Percentiles rank a stretch among this genome's conserved stretches.
Conservation (phyloP, 768 basidiomycete species). For the Hericium erinaceus region DNA sequence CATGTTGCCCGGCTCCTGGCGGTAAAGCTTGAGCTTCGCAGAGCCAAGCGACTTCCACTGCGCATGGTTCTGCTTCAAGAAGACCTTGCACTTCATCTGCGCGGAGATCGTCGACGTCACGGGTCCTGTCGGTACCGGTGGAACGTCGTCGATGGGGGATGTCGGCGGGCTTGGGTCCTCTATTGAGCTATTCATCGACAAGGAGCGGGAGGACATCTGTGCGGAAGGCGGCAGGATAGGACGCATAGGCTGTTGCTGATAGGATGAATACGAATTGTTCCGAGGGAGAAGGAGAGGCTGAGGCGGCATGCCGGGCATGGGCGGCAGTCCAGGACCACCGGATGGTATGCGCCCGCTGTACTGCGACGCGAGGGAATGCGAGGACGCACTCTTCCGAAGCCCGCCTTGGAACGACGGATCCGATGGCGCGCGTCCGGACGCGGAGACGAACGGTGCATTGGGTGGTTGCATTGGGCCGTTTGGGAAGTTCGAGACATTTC, state of each 20-base stretch:
- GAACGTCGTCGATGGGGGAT: slow-evolving; percentile 57
- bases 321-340: slow-evolving; percentile 25
- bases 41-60: slow-evolving; percentile 95
- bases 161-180: slow-evolving; percentile 76
- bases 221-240: slow-evolving; percentile 52
- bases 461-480: slow-evolving; percentile 2
- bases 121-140: slow-evolving; percentile 46
- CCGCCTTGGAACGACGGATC: slow-evolving; percentile 21
- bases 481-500: background rate
- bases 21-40: slow-evolving; percentile 81
- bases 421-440: slow-evolving; percentile 16
- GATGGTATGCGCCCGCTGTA: slow-evolving; percentile 21
- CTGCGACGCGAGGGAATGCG: slow-evolving; percentile 49
- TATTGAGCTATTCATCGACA: slow-evolving; percentile 45
- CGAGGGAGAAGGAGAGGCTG: slow-evolving; percentile 17
- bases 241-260: slow-evolving; percentile 33
- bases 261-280: slow-evolving; percentile 20
- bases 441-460: slow-evolving; percentile 6
- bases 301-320: slow-evolving; percentile 27
- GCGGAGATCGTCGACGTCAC: slow-evolving; percentile 71
- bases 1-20: slow-evolving; percentile 74
- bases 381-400: slow-evolving; percentile 46
- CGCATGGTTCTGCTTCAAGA: slow-evolving; percentile 90
- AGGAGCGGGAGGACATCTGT: slow-evolving; percentile 40
- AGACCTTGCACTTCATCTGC: slow-evolving; percentile 97